These are phyloP conservation scores for Xylaria arbuscula DNA, from an alignment of 2,329 filamentous ascomycete species.

Conservation along the genomic window DNA sequence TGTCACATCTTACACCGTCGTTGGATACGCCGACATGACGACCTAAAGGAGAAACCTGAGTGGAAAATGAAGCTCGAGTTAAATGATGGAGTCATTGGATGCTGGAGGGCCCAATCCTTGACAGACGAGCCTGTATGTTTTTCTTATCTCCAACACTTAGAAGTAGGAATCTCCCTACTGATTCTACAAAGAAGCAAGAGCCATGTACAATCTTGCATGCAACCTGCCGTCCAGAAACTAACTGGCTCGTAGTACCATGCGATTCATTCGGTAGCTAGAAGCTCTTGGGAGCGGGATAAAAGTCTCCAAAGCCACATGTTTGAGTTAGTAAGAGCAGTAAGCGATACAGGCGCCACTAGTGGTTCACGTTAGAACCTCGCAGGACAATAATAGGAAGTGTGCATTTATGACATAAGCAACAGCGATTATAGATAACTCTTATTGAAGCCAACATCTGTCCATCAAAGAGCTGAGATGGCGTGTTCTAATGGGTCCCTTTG, in stretches of 20 bases:
- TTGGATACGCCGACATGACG: slow-evolving; percentile 30
- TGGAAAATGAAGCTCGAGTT: slow-evolving; percentile 14
- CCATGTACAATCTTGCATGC: neutral
- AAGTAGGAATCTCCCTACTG: neutral
- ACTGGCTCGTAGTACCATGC: slow-evolving; percentile 31
- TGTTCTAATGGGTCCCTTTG: slow-evolving; percentile 75
- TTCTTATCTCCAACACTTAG: neutral
- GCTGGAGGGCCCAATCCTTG: slow-evolving; percentile 35
- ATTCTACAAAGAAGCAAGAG: neutral
- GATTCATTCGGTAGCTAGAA: slow-evolving; percentile 27
- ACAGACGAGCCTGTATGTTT: slow-evolving; percentile 33
- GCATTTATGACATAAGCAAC: slow-evolving; percentile 3
- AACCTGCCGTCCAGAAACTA: neutral
- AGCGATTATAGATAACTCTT: slow-evolving; percentile 4
- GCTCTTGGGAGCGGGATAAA: neutral
- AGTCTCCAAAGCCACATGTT: neutral
- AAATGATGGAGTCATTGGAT: slow-evolving; percentile 17
- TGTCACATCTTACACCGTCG: slow-evolving; percentile 21
- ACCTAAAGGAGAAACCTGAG: slow-evolving; percentile 25
- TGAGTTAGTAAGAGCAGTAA: neutral
- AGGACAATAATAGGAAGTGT: neutral
- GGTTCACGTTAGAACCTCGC: slow-evolving; percentile 32
- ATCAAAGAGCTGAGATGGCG: slow-evolving; percentile 70
- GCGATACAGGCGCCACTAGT: slow-evolving; percentile 37
- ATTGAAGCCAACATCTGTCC: neutral